Conservation (phyloP, 1,139 yeast genomes). For the Zygosaccharomyces pseudobailii region DNA sequence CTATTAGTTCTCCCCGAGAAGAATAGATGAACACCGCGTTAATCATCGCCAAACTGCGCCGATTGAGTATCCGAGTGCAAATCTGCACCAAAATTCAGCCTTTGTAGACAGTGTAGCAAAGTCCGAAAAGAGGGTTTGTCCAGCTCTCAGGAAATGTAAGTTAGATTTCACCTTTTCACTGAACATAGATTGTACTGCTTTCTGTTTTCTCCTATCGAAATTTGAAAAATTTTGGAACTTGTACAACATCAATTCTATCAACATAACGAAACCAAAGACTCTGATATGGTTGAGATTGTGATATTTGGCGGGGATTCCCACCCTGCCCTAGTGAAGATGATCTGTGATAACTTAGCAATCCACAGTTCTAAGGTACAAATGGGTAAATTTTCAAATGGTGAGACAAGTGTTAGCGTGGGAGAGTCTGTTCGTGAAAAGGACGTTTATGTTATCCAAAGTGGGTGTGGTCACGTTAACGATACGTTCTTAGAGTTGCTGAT, state of each 20-base stretch:
- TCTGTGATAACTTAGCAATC: constrained; percentile 63
- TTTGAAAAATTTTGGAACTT: background rate
- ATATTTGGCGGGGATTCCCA: constrained; percentile 71
- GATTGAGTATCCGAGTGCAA: background rate
- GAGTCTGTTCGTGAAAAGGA: constrained; percentile 92
- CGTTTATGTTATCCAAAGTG: constrained; percentile 65
- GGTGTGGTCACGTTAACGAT: constrained; percentile 90
- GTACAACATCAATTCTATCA: too few relatives aligned
- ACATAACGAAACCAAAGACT: constrained; percentile 30
- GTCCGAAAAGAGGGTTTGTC: too few relatives aligned
- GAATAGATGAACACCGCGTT: constrained; percentile 75
- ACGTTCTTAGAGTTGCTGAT: constrained; percentile 82
- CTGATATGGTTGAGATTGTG: constrained; percentile 61
- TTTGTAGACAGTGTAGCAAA: background rate
- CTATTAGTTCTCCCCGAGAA: constrained; percentile 78
- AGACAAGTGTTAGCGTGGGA: constrained; percentile 75
- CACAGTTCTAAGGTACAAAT: constrained; percentile 55
- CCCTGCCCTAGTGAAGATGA: constrained; percentile 53
- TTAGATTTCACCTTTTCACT: background rate
- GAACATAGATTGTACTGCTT: background rate
- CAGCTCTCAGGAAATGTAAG: background rate
- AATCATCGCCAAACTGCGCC: constrained; percentile 48
- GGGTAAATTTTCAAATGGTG: constrained; percentile 75
- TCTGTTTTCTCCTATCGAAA: background rate
- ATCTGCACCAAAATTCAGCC: background rate